Base-by-base conservation (phyloP, 129 eudicot genomes). In the Flaveria linearis region DNA sequence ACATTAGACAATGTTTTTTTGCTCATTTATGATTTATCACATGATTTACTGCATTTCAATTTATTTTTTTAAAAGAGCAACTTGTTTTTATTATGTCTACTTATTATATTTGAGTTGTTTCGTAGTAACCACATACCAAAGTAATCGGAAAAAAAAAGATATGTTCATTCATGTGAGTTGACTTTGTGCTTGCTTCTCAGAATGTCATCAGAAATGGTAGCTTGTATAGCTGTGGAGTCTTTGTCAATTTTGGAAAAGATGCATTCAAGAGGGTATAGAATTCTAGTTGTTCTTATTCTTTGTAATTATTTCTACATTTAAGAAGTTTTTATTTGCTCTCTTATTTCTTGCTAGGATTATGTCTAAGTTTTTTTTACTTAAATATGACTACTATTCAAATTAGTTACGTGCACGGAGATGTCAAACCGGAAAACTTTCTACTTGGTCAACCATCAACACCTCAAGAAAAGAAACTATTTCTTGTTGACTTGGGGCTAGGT, bases 401-500 rank as follows among this genome's bases (percentile, higher is more conserved):
- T 60, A 91, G 97, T 63, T 91, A 88, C 42, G 93, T 91, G 82
- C 97, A 91, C 63, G 97, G 97, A 66, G 97, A 91, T 79, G 94
- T 91, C 55, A 91, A 91, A 76, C 97, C 97, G 8, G 97, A 91
- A 67, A 91, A 91, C 82, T 91, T 91, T 79, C 78, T 91, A 50
- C 93, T 88, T 74, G 97, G 97, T 17, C 97, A 91, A 83, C 97
- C 91, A 56, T 84, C 93, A 69, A 91, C 97, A 52, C 50, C 91
- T 46, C 97, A 91, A 78, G 94, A 88, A 78, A 91, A 91, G 86
- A 91, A 88, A 83, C 74, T 91, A 76, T 91, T 88, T 81, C 93
- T 91, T 67, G 97, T 91, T 71, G 97, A 91, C 80, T 82, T 91
- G 63, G 97, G 97, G 16, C 82, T 91, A 74, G 97, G 97, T 91